These are phyloP conservation scores for Gonapodya sp. DNA, from an alignment of 192 early-diverging fungal species.

Conservation along the genomic window DNA sequence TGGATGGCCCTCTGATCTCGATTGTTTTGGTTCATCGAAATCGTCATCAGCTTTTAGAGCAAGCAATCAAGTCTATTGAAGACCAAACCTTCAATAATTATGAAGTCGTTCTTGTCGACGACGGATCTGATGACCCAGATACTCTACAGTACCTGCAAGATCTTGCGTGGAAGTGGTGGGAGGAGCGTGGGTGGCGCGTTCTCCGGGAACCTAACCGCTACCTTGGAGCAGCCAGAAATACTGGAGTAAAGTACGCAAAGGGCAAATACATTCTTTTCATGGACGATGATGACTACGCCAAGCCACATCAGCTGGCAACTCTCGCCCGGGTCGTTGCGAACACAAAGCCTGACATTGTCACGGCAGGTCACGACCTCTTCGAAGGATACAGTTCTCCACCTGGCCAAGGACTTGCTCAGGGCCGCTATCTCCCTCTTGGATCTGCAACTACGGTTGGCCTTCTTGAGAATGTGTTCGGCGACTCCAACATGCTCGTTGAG, in stretches of 20 bases:
- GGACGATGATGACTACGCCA: slow-evolving; percentile 31
- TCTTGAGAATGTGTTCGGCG: slow-evolving; percentile 35
- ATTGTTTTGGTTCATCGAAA: slow-evolving; percentile 29
- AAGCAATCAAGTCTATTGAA: slow-evolving; percentile 22
- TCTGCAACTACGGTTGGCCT: slow-evolving; percentile 23
- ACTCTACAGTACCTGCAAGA: slow-evolving; percentile 23
- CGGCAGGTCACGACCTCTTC: slow-evolving; percentile 30
- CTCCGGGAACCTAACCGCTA: slow-evolving; percentile 27
- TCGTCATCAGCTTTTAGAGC: slow-evolving; percentile 28
- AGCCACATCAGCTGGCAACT: slow-evolving; percentile 30
- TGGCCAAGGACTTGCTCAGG: neutral
- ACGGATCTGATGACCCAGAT: slow-evolving; percentile 24
- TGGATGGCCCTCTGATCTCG: slow-evolving; percentile 25
- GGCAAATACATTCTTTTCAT: slow-evolving; percentile 30
- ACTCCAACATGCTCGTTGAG: slow-evolving; percentile 27
- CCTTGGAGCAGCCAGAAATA: slow-evolving; percentile 31
- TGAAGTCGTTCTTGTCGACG: slow-evolving; percentile 30
- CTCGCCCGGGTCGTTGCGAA: slow-evolving; percentile 30
- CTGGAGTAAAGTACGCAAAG: slow-evolving; percentile 23
- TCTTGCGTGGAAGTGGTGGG: slow-evolving; percentile 31
- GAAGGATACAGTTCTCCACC: slow-evolving; percentile 16
- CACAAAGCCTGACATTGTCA: slow-evolving; percentile 29
- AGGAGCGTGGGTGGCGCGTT: slow-evolving; percentile 26
- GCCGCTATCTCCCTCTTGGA: slow-evolving; percentile 26
- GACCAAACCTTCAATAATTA: slow-evolving; percentile 30